phyloP scores from a whole-genome alignment of 2,329 filamentous ascomycete species.

The Ophiostoma pallidulum region DNA sequence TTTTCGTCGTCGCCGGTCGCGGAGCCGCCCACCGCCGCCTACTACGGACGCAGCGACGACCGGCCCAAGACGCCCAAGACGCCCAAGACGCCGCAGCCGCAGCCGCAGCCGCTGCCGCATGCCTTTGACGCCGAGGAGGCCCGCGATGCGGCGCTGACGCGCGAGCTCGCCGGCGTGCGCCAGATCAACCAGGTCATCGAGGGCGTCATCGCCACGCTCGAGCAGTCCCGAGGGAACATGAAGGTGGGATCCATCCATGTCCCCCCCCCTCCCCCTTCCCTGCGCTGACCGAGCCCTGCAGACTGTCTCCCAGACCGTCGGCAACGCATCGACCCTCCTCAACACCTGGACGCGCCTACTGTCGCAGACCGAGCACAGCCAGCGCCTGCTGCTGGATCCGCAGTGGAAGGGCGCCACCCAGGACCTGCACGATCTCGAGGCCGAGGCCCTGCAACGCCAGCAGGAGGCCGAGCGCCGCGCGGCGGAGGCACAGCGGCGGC shows the following conservation, averaged over 20 bases:
- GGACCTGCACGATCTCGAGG: conserved; percentile 79
- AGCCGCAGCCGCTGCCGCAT: conserved; percentile 22
- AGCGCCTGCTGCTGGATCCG: conserved; percentile 79
- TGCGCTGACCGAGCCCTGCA: conserved; percentile 23
- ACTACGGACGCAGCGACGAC: conserved; percentile 16
- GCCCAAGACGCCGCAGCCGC: conserved; percentile 17
- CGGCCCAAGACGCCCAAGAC: conserved; percentile 37
- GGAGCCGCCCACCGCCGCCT: conserved; percentile 8
- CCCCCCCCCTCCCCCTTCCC: not conserved
- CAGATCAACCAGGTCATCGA: conserved; percentile 86
- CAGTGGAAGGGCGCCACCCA: conserved; percentile 82
- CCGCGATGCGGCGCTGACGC: conserved; percentile 63
- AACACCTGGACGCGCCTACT: conserved; percentile 95
- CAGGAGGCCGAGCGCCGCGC: conserved; percentile 69
- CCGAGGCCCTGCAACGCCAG: conserved; percentile 62
- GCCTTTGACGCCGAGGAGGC: conserved; percentile 55
- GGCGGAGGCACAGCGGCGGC: conserved; percentile 67
- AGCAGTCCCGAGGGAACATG: conserved; percentile 70
- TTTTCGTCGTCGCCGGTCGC: conserved; percentile 19
- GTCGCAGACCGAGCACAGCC: conserved; percentile 95
- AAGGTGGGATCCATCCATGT: no score
- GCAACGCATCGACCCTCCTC: conserved; percentile 77
- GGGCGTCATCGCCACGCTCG: conserved; percentile 60
- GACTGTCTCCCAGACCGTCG: conserved; percentile 79
- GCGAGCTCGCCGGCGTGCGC: conserved; percentile 73